Evolutionary conservation across 768 basidiomycete genomes (phyloP), one percentile per base, ranked within the genome.

Genomic region (Xerocomellus chrysenteron): DNA sequence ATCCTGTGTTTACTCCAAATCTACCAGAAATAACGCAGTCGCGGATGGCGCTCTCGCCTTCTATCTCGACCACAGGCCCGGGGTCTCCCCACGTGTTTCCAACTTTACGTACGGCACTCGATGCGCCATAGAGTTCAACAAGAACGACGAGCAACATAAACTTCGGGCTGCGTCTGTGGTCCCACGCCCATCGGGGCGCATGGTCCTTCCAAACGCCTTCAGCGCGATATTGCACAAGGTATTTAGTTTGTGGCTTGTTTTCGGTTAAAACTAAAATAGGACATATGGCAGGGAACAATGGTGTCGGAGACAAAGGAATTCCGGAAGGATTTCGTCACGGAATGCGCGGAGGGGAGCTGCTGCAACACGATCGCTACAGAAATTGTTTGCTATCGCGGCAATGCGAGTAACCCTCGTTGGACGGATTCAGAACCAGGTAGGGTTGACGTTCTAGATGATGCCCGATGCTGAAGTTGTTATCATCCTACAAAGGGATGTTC

Each of bases 11-110:
- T 10, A 48, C 35, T 9, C n/a, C 7, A 8, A 36, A 48, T 28
- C 5, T n/a, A 6, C n/a, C 50, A 79, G 79, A 30, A 78, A 74
- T 36, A 80, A 78, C 52, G 79, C 78, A 0, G 78, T 80, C 13
- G 74, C 79, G 4, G 76, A 78, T 19, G 79, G 79, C 1, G 79
- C 76, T 13, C 55, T 78, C 11, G 73, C 73, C 0, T 80, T 74
- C 56, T 78, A 75, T 55, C 66, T 79, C 12, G 76, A 80, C 55
- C 76, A 76, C 51, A 70, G 65, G 21, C 21, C 21, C 21, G 21
- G 21, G 28, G 79, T 79, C 21, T 68, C 64, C 1, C 70, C 70
- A 17, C 71, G 80, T 11, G 68, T 77, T 5, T 63, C 76, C 9
- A 79, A 72, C 51, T 69, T 65, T 43, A 67, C 75, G 35, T 80